Evolutionary conservation across 208 protist species (phyloP), one percentile per base, ranked within the genome.

Genomic region (Crithidia bombi): DNA sequence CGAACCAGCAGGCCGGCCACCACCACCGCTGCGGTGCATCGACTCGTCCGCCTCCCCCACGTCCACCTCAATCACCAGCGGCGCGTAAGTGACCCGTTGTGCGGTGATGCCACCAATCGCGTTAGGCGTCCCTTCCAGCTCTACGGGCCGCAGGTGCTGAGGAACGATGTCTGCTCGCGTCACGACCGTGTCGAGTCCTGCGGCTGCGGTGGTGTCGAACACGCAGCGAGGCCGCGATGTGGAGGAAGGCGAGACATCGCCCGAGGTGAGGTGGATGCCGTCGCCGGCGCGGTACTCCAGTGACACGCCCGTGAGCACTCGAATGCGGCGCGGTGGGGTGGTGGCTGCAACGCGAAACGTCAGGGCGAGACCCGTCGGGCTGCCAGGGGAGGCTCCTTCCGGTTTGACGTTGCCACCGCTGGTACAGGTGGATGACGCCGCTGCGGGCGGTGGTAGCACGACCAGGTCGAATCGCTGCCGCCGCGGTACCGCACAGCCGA

Each of bases 61-160:
- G 23, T 75, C 33, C 36, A 85, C 75, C 47, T 81, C 80, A 35
- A 85, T 73, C 19, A 73, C 77, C 2, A 81, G 44, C 5, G 75
- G 75, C n/a, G 75, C 75, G 54, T 76, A 70, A 33, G 38, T 26
- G 21, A 76, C 56, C 6, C 70, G 63, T 28, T 61, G 54, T 15
- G 35, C 11, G 1, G 54, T 41, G 3, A 28, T 38, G 5, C 3
- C 0, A 2, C 25, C 15, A 2, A 10, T 19, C 0, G 32, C 23
- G 28, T 51, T 33, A 2, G 26, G 38, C 7, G 23, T 17, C 30
- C 23, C 32, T 14, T 69, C 70, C 33, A 33, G 65, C 25, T 28
- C 23, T 5, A 70, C n/a, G 9, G 62, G 55, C 19, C 38, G 51
- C 19, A 76, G 56, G 21, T 50, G 46, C 51, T 58, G 63, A 28